Percentiles rank a stretch among this genome's conserved stretches.
Evolutionary conservation across 495 filamentous ascomycete genomes (phyloP).

Genomic region (Penicillium tannophilum): DNA sequence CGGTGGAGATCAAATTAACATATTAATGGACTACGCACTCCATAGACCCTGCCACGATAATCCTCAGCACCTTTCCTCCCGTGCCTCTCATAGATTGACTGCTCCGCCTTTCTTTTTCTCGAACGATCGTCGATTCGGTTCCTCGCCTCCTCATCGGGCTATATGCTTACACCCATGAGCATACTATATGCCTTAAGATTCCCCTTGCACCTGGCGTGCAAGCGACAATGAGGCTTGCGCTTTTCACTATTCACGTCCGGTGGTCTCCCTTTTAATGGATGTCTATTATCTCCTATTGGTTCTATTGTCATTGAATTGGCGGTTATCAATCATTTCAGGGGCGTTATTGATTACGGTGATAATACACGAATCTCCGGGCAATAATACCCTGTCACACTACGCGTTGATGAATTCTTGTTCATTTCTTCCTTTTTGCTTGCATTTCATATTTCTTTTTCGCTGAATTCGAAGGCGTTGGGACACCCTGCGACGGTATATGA

Average conservation of each 20-base stretch:
- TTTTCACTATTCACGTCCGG: conserved; percentile 1
- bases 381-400: conserved; percentile 47
- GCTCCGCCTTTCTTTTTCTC: background rate
- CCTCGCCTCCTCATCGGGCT: background rate
- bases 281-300: conserved; percentile 12
- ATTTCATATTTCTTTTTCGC: conserved; percentile 2
- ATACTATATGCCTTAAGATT: background rate
- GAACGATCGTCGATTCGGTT: background rate
- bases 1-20: conserved; percentile 43
- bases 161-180: background rate
- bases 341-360: conserved; percentile 46
- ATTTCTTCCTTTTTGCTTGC: conserved; percentile 17
- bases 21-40: conserved; percentile 28
- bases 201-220: conserved; percentile 19
- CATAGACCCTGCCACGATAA: background rate
- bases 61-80: background rate
- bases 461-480: conserved; percentile 27
- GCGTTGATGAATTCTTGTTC: conserved; percentile 21
- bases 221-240: background rate
- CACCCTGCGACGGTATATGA: conserved; percentile 30
- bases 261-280: conserved; percentile 5
- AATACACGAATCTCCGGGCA: conserved; percentile 53
- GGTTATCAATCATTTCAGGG: conserved; percentile 27
- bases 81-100: background rate
- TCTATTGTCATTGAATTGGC: conserved; percentile 26